Evolutionary conservation across 2,329 filamentous ascomycete genomes (phyloP), one percentile per base, ranked within the genome.

Genomic region (Cladosporium colombiae): DNA sequence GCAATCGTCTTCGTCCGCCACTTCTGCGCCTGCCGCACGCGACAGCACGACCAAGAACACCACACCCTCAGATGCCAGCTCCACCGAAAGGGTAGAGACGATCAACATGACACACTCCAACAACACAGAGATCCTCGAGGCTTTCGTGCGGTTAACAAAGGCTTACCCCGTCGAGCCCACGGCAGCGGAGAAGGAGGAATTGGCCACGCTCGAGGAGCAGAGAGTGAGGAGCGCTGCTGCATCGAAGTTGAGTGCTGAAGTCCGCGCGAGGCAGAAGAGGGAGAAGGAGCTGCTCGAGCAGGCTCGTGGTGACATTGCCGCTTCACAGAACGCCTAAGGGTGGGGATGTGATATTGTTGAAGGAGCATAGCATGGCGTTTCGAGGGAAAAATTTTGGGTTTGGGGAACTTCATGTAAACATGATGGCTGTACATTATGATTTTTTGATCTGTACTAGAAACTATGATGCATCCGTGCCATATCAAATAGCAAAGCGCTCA

Each of bases 121-220:
- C 66, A 88, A 87, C 52, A 80, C 82, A 3, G 81, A 86, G 40
- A 93, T 93, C 67, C 79, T 92, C 21, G 78, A 83, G 58, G 82
- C 86, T 66, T 82, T 93, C 62, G 75, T 92, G 46, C 78, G 80
- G 66, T 82, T 87, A 76, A 91, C 89, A 23, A 84, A 85, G 23
- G 90, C 89, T 11, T 77, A 80, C 29, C 75, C 80, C 27, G 75
- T 93, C 1, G 73, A 83, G 67, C 82, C 88, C 2, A 88, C 85
- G 1, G 77, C 80, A 2, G 83, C 88, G 73, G 90, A 93, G 71
- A 73, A 81, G 66, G 78, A 81, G 61, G 83, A 88, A 78, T 78
- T 90, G 77, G 78, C 79, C 69, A 82, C 85, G 70, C 72, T 91
- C 16, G 81, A 85, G 70, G 86, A 87, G 68, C 79, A 85, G 66